Evolutionary conservation across 2,329 filamentous ascomycete species (phyloP), one percentile per base, ranked within the genome.

Genomic region (Remersonia thermophila): DNA sequence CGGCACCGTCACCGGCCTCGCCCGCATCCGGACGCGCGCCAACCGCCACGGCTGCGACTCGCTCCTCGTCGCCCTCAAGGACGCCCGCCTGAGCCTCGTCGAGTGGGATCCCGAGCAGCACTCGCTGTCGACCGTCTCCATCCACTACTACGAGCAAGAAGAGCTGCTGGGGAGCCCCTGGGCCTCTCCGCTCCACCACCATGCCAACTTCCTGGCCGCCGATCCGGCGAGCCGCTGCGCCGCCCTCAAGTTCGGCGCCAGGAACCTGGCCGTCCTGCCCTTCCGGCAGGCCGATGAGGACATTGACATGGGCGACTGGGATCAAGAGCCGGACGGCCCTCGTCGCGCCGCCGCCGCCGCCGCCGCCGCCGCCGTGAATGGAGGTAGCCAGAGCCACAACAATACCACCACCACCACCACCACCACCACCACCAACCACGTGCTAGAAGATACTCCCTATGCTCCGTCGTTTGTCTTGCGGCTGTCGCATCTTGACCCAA

Each of bases 71-170:
- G 81, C 85, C 1, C 82, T 89, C 60, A 81, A 82, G 53, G 86
- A 94, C 60, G 91, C 91, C 29, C 94, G 94, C 61, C 71, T 96
- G 53, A 93, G 83, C 58, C 67, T 98, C 57, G 70, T 94, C 38
- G 84, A 95, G 62, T 98, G 91, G 91, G 84, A 96, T 55, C 77
- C 84, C 7, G 76, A 81, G 55, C 77, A 75, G 47, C 71, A 83
- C 58, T 73, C 74, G 35, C 77, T 96, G 49, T 78, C 80, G 49
- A 96, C 89, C 36, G 75, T 91, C 44, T 96, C 89, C 35, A 89
- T 98, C 51, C 91, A 98, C 63, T 96, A 87, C 67, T 98, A 96
- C 61, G 91, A 98, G 58, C 83, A 91, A 56, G 87, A 95, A 53
- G 87, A 94, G 54, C 66, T 89, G 43, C 76, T 81, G 47, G 77